Evolutionary conservation across 2,329 filamentous ascomycete genomes (phyloP).

Genomic region (Macrophomina phaseolina): DNA sequence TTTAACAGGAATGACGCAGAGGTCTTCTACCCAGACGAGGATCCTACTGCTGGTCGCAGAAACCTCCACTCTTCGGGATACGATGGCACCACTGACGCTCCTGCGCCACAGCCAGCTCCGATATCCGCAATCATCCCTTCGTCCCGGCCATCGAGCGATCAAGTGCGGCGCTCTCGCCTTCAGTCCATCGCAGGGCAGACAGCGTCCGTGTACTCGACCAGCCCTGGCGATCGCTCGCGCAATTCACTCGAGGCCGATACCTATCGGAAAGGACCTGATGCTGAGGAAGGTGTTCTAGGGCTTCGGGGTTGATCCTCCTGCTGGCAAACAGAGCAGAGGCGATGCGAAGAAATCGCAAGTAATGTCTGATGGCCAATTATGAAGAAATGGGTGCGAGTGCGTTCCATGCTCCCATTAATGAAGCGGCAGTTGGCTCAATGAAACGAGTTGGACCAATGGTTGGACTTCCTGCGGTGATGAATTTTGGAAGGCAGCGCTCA

Average conservation of each 20-base stretch:
- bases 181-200: constrained; percentile 14
- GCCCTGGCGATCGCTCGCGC: neutral
- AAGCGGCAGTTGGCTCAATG: too few relatives aligned
- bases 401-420: too few relatives aligned
- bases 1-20: constrained; percentile 52
- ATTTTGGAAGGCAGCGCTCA: too few relatives aligned
- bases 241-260: neutral
- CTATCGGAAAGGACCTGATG: neutral
- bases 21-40: constrained; percentile 43
- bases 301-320: neutral
- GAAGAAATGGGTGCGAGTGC: too few relatives aligned
- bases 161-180: neutral
- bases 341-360: too few relatives aligned
- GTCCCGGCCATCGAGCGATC: neutral
- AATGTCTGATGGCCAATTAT: too few relatives aligned
- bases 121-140: neutral
- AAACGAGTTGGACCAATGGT: too few relatives aligned
- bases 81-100: neutral
- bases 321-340: too few relatives aligned
- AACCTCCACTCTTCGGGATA: neutral
- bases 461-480: too few relatives aligned
- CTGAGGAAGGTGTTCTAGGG: neutral
- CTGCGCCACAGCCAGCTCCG: neutral
- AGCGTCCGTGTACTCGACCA: constrained; percentile 2
- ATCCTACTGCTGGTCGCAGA: constrained; percentile 29